Evolutionary conservation across 495 filamentous ascomycete genomes (phyloP).

Genomic region (Glutinoglossum americanum): DNA sequence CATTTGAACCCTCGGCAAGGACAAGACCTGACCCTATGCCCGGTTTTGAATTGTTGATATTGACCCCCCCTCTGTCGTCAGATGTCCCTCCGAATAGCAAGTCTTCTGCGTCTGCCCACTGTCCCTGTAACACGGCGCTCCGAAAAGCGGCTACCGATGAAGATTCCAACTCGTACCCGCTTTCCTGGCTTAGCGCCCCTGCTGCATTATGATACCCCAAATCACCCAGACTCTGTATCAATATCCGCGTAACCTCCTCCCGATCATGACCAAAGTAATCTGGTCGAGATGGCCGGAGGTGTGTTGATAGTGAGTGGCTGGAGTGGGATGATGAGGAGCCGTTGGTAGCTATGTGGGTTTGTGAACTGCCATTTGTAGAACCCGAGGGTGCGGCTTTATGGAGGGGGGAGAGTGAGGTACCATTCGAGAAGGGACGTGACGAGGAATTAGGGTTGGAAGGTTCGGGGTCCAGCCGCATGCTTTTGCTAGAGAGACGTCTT

Average conservation of each 20-base stretch:
- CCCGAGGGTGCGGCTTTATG: constrained; percentile 22
- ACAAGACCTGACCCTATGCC: constrained; percentile 27
- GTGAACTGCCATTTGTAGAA: constrained; percentile 5
- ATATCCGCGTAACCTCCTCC: constrained; percentile 79
- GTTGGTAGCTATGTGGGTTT: constrained; percentile 17
- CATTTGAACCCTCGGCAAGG: constrained; percentile 34
- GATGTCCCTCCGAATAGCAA: constrained; percentile 43
- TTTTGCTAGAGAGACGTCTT: constrained; percentile 31
- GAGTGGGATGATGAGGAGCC: constrained; percentile 20
- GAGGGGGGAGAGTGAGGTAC: constrained; percentile 17
- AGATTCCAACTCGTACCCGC: constrained; percentile 75
- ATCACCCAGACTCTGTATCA: constrained; percentile 79
- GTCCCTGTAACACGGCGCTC: constrained; percentile 55
- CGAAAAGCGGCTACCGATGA: constrained; percentile 68
- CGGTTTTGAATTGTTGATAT: constrained; percentile 20
- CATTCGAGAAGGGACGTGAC: constrained; percentile 27
- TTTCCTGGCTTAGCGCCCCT: constrained; percentile 49
- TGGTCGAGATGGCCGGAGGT: constrained; percentile 6
- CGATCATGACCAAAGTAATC: constrained; percentile 66
- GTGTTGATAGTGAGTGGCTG: constrained; percentile 21
- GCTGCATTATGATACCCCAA: constrained; percentile 69
- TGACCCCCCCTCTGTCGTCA: constrained; percentile 11
- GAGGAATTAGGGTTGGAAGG: constrained; percentile 25
- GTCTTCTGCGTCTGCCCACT: constrained; percentile 69
- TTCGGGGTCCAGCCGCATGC: constrained; percentile 36